Conservation (phyloP, 192 early-diverging fungal species). For the Backusella psychrophila region DNA sequence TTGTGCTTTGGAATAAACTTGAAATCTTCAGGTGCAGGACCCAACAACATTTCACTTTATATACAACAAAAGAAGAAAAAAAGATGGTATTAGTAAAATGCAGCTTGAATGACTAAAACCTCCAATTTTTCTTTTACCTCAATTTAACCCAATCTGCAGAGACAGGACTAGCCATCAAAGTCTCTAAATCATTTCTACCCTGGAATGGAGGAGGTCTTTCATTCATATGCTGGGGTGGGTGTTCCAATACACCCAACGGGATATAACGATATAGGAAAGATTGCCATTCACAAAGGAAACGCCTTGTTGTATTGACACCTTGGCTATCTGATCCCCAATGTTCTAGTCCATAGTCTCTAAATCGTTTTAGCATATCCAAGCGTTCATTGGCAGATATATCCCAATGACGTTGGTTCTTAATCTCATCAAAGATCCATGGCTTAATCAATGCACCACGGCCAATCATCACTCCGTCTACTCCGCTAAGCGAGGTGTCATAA, state of each 20-base stretch:
- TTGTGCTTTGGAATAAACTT: slow-evolving; percentile 95
- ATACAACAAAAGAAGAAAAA: not conserved
- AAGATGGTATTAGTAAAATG: not conserved
- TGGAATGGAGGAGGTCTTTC: slow-evolving; percentile 82
- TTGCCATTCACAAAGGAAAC: slow-evolving; percentile 82
- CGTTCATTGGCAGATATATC: slow-evolving; percentile 91
- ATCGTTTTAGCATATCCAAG: slow-evolving; percentile 85
- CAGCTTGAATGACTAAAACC: too few species aligned
- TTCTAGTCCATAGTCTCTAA: slow-evolving; percentile 85
- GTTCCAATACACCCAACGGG: slow-evolving; percentile 91
- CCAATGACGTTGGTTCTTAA: slow-evolving; percentile 81
- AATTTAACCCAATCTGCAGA: slow-evolving; percentile 91
- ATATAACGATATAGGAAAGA: slow-evolving; percentile 78
- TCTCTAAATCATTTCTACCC: slow-evolving; percentile 92
- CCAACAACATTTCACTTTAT: slow-evolving; percentile 80
- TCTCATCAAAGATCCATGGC: slow-evolving; percentile 97
- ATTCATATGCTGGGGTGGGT: slow-evolving; percentile 89
- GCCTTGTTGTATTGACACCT: slow-evolving; percentile 82
- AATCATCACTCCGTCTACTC: slow-evolving; percentile 88
- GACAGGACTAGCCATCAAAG: slow-evolving; percentile 83
- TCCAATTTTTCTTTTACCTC: slow-evolving; percentile 30
- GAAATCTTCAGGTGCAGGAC: slow-evolving; percentile 84
- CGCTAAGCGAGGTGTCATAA: slow-evolving; percentile 54
- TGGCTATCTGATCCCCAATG: slow-evolving; percentile 90
- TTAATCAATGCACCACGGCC: slow-evolving; percentile 85